Base-by-base conservation (phyloP, 1,139 yeast species). In the Saccharomyces hybrid region DNA sequence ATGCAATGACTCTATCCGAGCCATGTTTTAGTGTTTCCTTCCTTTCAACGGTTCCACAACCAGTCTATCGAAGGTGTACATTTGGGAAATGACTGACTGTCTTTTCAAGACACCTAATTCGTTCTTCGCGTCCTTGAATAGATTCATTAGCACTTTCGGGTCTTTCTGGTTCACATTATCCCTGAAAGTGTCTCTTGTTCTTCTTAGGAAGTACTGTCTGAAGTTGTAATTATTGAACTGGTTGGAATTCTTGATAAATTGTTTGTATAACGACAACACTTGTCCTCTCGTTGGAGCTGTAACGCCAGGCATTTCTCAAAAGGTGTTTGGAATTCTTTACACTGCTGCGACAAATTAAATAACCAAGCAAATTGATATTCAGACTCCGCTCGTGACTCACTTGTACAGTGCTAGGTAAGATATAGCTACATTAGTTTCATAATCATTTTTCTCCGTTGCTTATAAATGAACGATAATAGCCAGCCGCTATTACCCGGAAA, bases 171-270 rank as follows among this genome's bases (percentile, higher is more conserved):
- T 54, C 62, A 77, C 75, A 68, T 81, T 75, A 34, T 76, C 76
- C 59, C 78, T 79, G 75, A 90, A 93, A 1, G 82, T 78, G 58
- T 83, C 84, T 51, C 82, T 77, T 26, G 93, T 78, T 66, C 83
- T 83, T 62, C 98, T 79, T 58, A 86, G 71, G 53, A 95, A 88
- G 69, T 86, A 93, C 65, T 85, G 85, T 59, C 95, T 78, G 76
- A 91, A 93, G 74, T 93, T 93, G 75, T 93, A 93, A 73, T 89
- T 82, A 64, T 86, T 86, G 69, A 91, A 86, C 66, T 81, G 79
- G 59, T 76, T 70, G 3, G 97, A 81, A 60, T 79, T 79, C 62
- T 84, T 80, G 60, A 93, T 78, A 58, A 88, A 78, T 60, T 80
- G 78, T 63, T 88, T 84, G 76, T 89, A 93, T 47, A 93, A 78